Base-by-base conservation (phyloP, 1,284 basidiomycete genomes). In the Pholiota adiposa region DNA sequence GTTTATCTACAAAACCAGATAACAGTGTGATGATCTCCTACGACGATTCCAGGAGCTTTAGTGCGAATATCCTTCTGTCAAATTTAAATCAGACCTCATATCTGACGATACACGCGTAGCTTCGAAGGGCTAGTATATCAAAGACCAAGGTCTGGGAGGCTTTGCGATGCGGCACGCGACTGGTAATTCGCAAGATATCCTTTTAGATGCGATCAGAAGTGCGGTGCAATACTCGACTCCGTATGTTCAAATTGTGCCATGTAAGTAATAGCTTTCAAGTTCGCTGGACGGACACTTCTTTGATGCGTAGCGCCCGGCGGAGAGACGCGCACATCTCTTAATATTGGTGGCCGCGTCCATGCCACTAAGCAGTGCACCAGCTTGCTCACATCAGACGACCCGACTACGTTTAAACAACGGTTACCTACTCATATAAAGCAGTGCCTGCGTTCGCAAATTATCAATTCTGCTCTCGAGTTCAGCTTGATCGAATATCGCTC, bases 121-220 rank as follows among this genome's bases (percentile, higher is more conserved):
- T 53, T 77, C 76, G 21, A 87, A 87, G 70, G 85, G 85, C 18
- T 61, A 72, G 8, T 87, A 77, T 63, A 83, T 88, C 68, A 76
- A 77, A 53, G 56, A 68, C 7, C 61, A 71, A 4, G 73, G 74
- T 31, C 72, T 88, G 19, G 75, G 67, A n/a, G 86, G 86, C 38
- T 86, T 83, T 62, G 77, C 84, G 11, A 78, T 87, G 75, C 88
- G 83, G 76, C 80, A 87, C 62, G 76, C 75, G 38, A 81, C 76
- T 18, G 83, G 85, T 12, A 87, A 88, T 70, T 77, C 69, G 52
- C 60, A 80, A 4, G 76, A 82, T 66, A 78, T 82, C 38, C 79
- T 88, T 5, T 62, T 87, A 36, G 69, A 79, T 56, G 65, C 75
- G 11, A 73, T 76, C 27, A 49, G 33, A 18, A 34, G 21, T 48